A percentile compares a stretch with the other conserved stretches of the same genome.
phyloP scores from a whole-genome alignment of 768 basidiomycete species.

The Clitopilus passeckerianus region DNA sequence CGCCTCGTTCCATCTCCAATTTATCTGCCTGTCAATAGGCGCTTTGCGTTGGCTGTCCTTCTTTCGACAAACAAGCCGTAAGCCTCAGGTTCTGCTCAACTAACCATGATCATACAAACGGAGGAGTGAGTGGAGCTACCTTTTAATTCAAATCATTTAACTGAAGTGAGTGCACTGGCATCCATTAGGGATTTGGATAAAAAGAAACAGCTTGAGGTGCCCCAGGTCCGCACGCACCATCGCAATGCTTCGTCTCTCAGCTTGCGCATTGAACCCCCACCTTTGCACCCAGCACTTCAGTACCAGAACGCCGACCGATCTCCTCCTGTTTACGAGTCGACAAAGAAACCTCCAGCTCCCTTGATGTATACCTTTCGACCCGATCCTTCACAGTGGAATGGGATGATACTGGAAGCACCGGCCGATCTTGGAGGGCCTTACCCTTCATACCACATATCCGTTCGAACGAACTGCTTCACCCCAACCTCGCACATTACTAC shows the following conservation, averaged over 20 bases:
- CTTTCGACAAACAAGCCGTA: not conserved
- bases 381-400: conserved; percentile 26
- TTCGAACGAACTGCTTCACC: conserved; percentile 45
- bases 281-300: conserved; percentile 19
- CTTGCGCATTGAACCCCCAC: conserved; percentile 18
- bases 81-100: not conserved
- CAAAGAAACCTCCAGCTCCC: conserved; percentile 20
- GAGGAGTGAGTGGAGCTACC: not conserved
- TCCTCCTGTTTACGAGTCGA: conserved; percentile 13
- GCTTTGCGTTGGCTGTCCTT: not conserved
- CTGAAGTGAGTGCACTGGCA: not conserved
- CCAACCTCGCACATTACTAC: conserved; percentile 39
- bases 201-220: conserved; percentile 4
- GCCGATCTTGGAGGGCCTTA: conserved; percentile 19
- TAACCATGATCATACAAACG: not conserved
- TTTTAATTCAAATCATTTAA: not conserved
- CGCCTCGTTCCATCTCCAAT: not conserved
- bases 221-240: conserved; percentile 6
- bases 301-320: conserved; percentile 6
- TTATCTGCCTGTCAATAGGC: not conserved
- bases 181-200: not conserved
- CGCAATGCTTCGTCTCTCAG: conserved; percentile 11
- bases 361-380: conserved; percentile 36
- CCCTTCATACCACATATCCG: conserved; percentile 38
- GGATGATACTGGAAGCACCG: conserved; percentile 32